phyloP scores from a whole-genome alignment of 768 basidiomycete genomes.

The Suillus placidus region DNA sequence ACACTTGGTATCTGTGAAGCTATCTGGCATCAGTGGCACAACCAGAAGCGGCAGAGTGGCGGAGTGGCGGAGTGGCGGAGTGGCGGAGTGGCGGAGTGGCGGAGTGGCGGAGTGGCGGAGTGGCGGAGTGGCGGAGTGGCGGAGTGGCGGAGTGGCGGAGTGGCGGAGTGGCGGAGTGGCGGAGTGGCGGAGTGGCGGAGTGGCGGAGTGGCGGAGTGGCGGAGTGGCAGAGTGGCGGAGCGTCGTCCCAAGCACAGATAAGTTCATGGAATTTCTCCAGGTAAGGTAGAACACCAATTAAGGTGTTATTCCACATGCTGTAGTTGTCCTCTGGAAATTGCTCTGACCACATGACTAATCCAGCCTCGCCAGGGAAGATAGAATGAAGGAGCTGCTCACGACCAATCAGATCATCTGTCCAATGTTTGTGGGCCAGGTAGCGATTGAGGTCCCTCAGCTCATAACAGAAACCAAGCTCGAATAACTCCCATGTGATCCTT shows the following conservation, averaged over 20 bases:
- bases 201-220: too few relatives aligned
- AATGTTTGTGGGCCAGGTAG: not conserved
- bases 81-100: too few relatives aligned
- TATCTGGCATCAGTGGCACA: not conserved
- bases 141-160: too few relatives aligned
- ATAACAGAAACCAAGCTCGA: conserved; percentile 19
- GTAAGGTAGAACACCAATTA: not conserved
- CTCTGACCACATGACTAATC: conserved; percentile 1
- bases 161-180: too few relatives aligned
- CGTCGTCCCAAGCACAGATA: not conserved
- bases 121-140: too few relatives aligned
- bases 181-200: too few relatives aligned
- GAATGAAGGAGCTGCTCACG: not conserved
- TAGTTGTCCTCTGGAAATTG: not conserved
- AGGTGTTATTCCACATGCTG: not conserved
- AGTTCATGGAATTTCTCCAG: not conserved
- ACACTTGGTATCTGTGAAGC: not conserved
- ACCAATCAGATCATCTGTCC: not conserved
- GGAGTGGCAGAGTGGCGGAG: too few relatives aligned
- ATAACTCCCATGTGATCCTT: conserved; percentile 18
- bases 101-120: too few relatives aligned
- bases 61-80: too few relatives aligned
- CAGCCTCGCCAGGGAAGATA: not conserved
- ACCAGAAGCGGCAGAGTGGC: too few relatives aligned
- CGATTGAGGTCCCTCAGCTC: conserved; percentile 21